A percentile compares a stretch with the other conserved stretches of the same genome.
These are phyloP conservation scores for Chlamydomonas reinhardtii DNA, from an alignment of 163 green algal genomes.

Conservation along the genomic window DNA sequence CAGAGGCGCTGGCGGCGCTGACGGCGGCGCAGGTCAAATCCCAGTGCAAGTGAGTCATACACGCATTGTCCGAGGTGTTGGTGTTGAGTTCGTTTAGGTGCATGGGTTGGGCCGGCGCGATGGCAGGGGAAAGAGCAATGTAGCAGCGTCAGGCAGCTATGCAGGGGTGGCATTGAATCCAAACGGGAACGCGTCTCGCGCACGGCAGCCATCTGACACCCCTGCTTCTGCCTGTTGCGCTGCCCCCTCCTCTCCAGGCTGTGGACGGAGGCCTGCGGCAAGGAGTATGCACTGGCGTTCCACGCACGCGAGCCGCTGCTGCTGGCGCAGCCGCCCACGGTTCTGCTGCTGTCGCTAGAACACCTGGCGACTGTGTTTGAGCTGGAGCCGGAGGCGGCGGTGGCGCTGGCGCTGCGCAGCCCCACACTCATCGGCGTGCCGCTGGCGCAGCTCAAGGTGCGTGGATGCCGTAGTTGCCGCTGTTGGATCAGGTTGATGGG, in stretches of 20 bases:
- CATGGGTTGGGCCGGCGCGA: too few species aligned
- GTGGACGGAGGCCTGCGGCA: slow-evolving; percentile 31
- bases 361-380: neutral
- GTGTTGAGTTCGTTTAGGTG: neutral
- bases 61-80: too few species aligned
- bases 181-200: too few species aligned
- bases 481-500: too few species aligned
- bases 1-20: slow-evolving; percentile 35
- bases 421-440: slow-evolving; percentile 23
- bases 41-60: neutral
- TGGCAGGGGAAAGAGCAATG: neutral
- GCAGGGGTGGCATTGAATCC: too few species aligned
- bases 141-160: too few species aligned
- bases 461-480: too few species aligned
- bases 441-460: slow-evolving; percentile 6
- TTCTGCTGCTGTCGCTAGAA: slow-evolving; percentile 41
- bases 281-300: slow-evolving; percentile 36
- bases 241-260: too few species aligned
- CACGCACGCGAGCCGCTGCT: slow-evolving; percentile 35
- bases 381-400: slow-evolving; percentile 3
- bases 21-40: neutral
- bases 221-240: too few species aligned
- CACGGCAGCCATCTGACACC: too few species aligned
- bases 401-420: slow-evolving; percentile 26
- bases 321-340: neutral